Percentiles rank a stretch among this genome's conserved stretches.
These are phyloP conservation scores for Groenewaldozyma sp. DNA, from an alignment of 1,139 yeast genomes.

Conservation along the genomic window DNA sequence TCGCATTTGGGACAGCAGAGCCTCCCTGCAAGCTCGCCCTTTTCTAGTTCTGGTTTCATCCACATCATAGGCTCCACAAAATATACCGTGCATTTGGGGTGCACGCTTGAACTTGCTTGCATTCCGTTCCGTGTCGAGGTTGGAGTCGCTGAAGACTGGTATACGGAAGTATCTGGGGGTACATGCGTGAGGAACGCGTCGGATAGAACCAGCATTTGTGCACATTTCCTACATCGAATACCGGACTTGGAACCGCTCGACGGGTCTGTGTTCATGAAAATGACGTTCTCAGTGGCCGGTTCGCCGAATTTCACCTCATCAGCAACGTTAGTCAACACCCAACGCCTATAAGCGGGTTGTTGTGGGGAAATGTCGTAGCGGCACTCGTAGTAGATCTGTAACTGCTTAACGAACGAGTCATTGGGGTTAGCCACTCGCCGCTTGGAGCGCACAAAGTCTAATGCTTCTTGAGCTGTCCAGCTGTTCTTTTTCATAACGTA, in stretches of 20 bases:
- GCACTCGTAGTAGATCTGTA: slow-evolving; percentile 48
- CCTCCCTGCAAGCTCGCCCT: slow-evolving; percentile 73
- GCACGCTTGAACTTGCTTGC: slow-evolving; percentile 38
- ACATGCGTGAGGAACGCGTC: slow-evolving; percentile 20
- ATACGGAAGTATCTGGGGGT: slow-evolving; percentile 10
- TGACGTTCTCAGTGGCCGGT: slow-evolving; percentile 15
- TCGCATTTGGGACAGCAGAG: slow-evolving; percentile 77
- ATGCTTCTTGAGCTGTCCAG: slow-evolving; percentile 49
- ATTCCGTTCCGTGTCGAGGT: slow-evolving; percentile 22
- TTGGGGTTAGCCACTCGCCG: slow-evolving; percentile 62
- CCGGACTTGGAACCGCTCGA: slow-evolving; percentile 5
- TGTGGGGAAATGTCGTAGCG: slow-evolving; percentile 34
- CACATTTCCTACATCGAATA: slow-evolving; percentile 27
- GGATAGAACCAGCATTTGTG: slow-evolving; percentile 23
- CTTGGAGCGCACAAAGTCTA: slow-evolving; percentile 61
- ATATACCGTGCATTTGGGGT: slow-evolving; percentile 78
- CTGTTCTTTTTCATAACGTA: slow-evolving; percentile 70
- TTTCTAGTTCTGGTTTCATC: slow-evolving; percentile 74
- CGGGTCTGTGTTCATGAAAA: slow-evolving; percentile 6
- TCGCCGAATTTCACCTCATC: slow-evolving; percentile 25
- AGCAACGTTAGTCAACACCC: slow-evolving; percentile 37
- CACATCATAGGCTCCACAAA: slow-evolving; percentile 79
- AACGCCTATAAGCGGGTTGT: slow-evolving; percentile 42
- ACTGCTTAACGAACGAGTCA: slow-evolving; percentile 63
- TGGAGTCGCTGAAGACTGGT: neutral